A percentile compares a stretch with the other conserved stretches of the same genome.
These are phyloP conservation scores for Penicillium cosmopolitanum DNA, from an alignment of 495 filamentous ascomycete species.

Conservation along the genomic window DNA sequence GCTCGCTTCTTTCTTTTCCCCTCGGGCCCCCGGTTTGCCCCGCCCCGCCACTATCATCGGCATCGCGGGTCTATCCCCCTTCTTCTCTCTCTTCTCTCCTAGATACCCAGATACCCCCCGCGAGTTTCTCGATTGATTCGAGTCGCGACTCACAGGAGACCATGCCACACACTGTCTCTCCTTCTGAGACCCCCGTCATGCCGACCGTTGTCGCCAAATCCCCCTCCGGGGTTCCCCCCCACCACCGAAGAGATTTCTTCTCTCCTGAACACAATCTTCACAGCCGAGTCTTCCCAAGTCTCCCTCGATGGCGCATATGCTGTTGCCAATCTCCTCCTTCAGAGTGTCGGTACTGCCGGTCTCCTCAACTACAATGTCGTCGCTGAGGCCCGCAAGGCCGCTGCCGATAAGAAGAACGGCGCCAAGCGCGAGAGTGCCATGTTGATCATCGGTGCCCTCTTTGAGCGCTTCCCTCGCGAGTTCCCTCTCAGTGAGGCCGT, in stretches of 20 bases:
- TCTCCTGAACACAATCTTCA: slow-evolving; percentile 76
- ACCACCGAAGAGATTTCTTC: slow-evolving; percentile 72
- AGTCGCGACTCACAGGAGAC: slow-evolving; percentile 23
- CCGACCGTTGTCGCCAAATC: slow-evolving; percentile 62
- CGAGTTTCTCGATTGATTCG: slow-evolving; percentile 2
- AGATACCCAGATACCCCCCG: background rate
- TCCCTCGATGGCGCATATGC: slow-evolving; percentile 87
- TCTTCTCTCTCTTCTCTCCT: background rate
- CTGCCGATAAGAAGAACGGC: slow-evolving; percentile 92
- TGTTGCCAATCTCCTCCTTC: slow-evolving; percentile 76
- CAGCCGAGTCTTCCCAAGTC: slow-evolving; percentile 76
- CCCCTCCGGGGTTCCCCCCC: slow-evolving; percentile 59
- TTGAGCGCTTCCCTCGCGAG: slow-evolving; percentile 81
- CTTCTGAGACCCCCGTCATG: slow-evolving; percentile 60
- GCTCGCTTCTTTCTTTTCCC: background rate
- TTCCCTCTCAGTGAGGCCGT: slow-evolving; percentile 79
- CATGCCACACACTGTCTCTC: slow-evolving; percentile 71
- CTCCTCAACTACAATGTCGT: slow-evolving; percentile 74
- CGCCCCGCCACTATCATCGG: background rate
- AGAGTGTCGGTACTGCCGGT: slow-evolving; percentile 76
- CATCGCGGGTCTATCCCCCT: background rate
- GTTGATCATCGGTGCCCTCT: slow-evolving; percentile 90
- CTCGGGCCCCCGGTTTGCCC: background rate
- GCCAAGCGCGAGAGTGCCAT: slow-evolving; percentile 87
- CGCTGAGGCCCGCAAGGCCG: slow-evolving; percentile 76